These are phyloP conservation scores for Argentina anserina DNA, from an alignment of 306 rosid species.

Conservation along the genomic window DNA sequence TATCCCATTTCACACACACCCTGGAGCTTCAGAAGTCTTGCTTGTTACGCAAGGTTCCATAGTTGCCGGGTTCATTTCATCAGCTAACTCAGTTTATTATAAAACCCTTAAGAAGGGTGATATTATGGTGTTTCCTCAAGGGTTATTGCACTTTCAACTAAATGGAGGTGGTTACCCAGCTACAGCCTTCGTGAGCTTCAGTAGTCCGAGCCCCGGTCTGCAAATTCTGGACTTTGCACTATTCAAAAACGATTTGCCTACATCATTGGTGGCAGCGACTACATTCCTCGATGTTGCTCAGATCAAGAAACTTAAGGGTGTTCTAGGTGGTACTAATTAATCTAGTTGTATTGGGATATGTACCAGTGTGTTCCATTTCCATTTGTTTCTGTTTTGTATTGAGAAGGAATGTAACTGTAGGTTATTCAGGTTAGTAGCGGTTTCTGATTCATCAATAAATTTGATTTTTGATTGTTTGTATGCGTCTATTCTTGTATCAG, in stretches of 20 bases:
- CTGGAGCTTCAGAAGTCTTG: slow-evolving; percentile 52
- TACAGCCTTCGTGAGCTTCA: slow-evolving; percentile 42
- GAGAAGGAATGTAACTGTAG: slow-evolving; percentile 16
- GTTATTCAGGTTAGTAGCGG: slow-evolving; percentile 1
- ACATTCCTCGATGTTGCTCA: slow-evolving; percentile 53
- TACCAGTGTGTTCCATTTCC: neutral
- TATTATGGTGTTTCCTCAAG: slow-evolving; percentile 64
- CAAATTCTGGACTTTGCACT: slow-evolving; percentile 60
- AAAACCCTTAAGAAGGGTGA: slow-evolving; percentile 58
- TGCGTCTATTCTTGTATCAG: too few species aligned
- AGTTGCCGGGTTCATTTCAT: slow-evolving; percentile 52
- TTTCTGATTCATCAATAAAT: neutral
- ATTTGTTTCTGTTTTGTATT: slow-evolving; percentile 14
- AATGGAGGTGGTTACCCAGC: slow-evolving; percentile 26
- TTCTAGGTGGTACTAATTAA: slow-evolving; percentile 63
- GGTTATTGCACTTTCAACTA: slow-evolving; percentile 57
- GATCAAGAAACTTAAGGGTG: slow-evolving; percentile 72
- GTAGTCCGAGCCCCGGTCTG: slow-evolving; percentile 67
- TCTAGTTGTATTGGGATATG: neutral
- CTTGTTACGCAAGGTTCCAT: slow-evolving; percentile 39
- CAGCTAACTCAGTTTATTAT: slow-evolving; percentile 44
- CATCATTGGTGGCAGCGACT: slow-evolving; percentile 35
- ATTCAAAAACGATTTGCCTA: slow-evolving; percentile 63
- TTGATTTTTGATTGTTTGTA: neutral
- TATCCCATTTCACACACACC: slow-evolving; percentile 68